Base-by-base conservation (phyloP, 805 yeast species). In the Barnettozyma salicaria region DNA sequence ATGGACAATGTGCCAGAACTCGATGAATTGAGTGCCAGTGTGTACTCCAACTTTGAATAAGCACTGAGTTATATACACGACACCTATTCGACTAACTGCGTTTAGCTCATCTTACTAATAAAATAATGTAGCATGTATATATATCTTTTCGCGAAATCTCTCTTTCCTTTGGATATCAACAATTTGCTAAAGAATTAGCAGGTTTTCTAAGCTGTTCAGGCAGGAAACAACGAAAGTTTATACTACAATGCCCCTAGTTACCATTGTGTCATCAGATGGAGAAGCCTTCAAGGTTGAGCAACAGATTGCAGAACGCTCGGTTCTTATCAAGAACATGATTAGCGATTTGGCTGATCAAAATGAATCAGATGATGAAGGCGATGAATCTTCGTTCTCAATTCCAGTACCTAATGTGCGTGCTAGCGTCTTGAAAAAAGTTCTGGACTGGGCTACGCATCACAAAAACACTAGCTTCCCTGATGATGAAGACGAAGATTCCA, bases 381-480 rank as follows among this genome's bases (percentile, higher is more conserved):
- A 77, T 37, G 82, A 78, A 27, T 36, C 27, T 7, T 18, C 30
- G 7, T 77, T 79, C 46, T 84, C 78, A 43, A 82, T 90, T 52
- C 97, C 97, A 25, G 77, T 88, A 10, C 96, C 95, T 27, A 88
- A 86, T 54, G 96, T 88, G 25, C 71, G 90, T 48, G 82, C 95
- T 8, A 78, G 82, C 13, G 95, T 90, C 16, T 70, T 90, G 63
- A 77, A 82, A 59, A 87, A 88, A 57, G 90, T 90, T n/a, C 68
- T 90, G 37, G 96, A 90, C 58, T 90, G 96, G 94, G 88, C 96
- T 53, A 94, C 85, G 55, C 92, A 90, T 59, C 96, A 90, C 67
- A 83, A 80, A 59, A 88, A 85, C 56, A 74, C 83, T 8, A 68
- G 68, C 14, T 80, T 80, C 61, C 84, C 85, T 14, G 87, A 79